These are phyloP conservation scores for Heimioporus sp. DNA, from an alignment of 768 basidiomycete species.

Conservation along the genomic window DNA sequence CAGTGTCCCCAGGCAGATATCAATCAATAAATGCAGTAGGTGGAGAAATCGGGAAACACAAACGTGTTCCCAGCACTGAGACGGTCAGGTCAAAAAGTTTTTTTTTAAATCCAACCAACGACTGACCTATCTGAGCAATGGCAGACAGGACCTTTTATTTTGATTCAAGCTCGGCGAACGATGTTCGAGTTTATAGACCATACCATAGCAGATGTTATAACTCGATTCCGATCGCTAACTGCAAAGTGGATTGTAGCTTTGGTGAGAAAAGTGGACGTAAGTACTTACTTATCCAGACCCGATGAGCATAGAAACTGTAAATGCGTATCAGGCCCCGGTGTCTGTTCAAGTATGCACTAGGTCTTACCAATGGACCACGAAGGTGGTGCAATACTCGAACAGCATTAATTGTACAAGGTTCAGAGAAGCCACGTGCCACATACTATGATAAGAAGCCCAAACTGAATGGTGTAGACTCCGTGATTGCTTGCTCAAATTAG, in stretches of 20 bases:
- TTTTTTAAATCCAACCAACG: neutral
- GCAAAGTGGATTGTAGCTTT: neutral
- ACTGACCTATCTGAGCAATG: constrained; percentile 13
- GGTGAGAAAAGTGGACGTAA: neutral
- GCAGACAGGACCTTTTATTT: constrained; percentile 4
- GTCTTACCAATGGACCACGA: constrained; percentile 20
- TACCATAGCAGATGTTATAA: constrained; percentile 15
- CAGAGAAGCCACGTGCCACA: neutral
- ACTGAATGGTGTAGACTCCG: neutral
- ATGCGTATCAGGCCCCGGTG: neutral
- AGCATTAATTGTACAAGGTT: neutral
- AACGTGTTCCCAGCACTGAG: constrained; percentile 18
- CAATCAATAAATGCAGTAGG: neutral
- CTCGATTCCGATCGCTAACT: constrained; percentile 21
- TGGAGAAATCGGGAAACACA: neutral
- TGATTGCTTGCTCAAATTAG: neutral
- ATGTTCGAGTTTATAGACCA: neutral
- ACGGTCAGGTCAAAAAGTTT: neutral
- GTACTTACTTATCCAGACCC: constrained; percentile 17
- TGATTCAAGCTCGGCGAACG: neutral
- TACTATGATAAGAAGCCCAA: neutral
- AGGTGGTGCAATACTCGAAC: constrained; percentile 16
- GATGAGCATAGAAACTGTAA: constrained; percentile 24
- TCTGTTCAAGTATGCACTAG: neutral
- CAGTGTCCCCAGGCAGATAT: neutral